Evolutionary conservation across 2,329 filamentous ascomycete genomes (phyloP).

Genomic region (Sclerotinia sclerotiorum): DNA sequence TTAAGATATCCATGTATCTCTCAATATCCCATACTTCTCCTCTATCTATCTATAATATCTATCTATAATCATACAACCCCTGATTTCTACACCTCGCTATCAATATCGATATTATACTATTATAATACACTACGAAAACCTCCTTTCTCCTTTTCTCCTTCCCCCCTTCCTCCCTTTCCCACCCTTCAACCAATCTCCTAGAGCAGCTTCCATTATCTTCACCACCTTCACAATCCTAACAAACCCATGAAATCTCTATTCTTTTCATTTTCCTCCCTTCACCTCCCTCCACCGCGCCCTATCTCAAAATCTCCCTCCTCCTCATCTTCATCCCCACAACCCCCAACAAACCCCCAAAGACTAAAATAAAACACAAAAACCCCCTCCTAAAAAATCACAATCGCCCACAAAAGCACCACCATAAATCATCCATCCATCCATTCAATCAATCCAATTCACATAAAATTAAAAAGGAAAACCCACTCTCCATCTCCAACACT

Average conservation of each 20-base stretch:
- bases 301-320: too few relatives aligned
- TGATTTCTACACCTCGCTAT: not conserved
- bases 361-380: too few relatives aligned
- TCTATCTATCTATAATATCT: too few relatives aligned
- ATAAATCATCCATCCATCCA: not conserved
- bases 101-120: not conserved
- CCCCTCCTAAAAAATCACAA: not conserved
- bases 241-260: too few relatives aligned
- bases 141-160: not conserved
- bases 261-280: too few relatives aligned
- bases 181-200: not conserved
- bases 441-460: not conserved
- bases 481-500: not conserved
- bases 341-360: not conserved
- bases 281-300: too few relatives aligned
- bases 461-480: not conserved
- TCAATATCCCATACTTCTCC: not conserved
- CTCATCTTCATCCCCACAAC: not conserved
- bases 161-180: too few relatives aligned
- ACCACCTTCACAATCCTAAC: not conserved
- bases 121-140: not conserved
- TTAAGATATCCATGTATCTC: not conserved
- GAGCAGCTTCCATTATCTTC: not conserved
- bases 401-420: not conserved
- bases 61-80: too few relatives aligned